Conservation (phyloP, 1,284 basidiomycete species). For the Salmacisia buchloeana region DNA sequence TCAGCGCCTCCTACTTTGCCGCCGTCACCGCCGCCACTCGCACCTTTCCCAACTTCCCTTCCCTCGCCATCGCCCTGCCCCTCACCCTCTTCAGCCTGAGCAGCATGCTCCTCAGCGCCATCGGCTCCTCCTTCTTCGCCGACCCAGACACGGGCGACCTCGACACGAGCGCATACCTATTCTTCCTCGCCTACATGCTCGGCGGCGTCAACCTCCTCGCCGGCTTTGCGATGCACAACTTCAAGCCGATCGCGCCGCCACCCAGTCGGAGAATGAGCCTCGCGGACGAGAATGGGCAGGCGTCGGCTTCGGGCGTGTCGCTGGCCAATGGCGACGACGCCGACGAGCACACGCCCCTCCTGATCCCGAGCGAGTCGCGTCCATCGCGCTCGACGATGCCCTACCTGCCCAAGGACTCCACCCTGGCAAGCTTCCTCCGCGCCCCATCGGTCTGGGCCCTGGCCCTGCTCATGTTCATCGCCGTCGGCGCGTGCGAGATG, state of each 20-base stretch:
- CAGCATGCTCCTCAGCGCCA: constrained; percentile 18
- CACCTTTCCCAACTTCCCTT: constrained; percentile 16
- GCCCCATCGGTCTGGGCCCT: constrained; percentile 15
- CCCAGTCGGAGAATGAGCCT: neutral
- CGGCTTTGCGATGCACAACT: constrained; percentile 12
- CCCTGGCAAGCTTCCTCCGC: neutral
- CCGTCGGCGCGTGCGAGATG: constrained; percentile 22
- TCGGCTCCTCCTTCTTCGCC: constrained; percentile 18
- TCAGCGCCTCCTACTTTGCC: constrained; percentile 19
- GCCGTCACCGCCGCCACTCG: constrained; percentile 17
- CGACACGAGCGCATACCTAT: constrained; percentile 15
- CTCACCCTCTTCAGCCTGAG: constrained; percentile 23
- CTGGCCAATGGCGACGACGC: neutral
- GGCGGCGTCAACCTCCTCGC: constrained; percentile 14
- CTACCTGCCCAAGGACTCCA: constrained; percentile 5
- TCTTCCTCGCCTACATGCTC: constrained; percentile 16
- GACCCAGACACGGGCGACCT: constrained; percentile 20
- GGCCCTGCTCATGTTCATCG: constrained; percentile 17
- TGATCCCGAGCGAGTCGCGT: neutral
- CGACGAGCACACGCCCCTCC: neutral
- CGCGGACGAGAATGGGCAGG: neutral
- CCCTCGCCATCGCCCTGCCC: constrained; percentile 20
- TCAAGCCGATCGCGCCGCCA: neutral
- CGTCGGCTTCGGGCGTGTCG: neutral
- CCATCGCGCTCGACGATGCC: neutral